Percentiles rank a stretch among this genome's conserved stretches.
Conservation (phyloP, 257 asterid species). For the Solanum pennellii region DNA sequence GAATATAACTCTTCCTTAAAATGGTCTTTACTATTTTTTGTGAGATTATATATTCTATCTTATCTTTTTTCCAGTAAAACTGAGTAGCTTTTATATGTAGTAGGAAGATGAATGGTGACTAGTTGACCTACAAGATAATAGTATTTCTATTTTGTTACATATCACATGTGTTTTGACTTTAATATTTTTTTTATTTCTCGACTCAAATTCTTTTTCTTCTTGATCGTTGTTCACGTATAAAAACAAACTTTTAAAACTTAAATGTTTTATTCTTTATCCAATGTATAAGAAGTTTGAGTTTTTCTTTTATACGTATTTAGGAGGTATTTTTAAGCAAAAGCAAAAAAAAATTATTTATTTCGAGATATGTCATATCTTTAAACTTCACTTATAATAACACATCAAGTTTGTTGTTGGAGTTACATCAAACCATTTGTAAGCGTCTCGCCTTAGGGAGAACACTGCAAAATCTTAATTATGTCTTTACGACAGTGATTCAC, state of each 20-base stretch:
- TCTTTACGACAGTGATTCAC: neutral
- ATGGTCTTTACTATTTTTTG: no score
- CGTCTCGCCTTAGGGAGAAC: neutral
- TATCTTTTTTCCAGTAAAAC: no score
- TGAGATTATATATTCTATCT: no score
- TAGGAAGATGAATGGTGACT: neutral
- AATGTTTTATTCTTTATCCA: neutral
- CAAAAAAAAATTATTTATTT: no score
- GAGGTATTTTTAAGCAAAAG: neutral
- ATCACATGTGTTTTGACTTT: neutral
- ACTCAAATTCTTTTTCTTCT: neutral
- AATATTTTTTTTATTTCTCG: neutral
- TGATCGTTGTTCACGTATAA: neutral
- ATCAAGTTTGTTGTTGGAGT: neutral
- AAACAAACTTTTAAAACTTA: neutral
- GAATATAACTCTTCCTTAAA: no score
- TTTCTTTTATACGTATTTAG: neutral
- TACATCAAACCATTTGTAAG: no score
- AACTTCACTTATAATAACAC: no score
- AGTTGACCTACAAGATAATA: neutral
- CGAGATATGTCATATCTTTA: neutral
- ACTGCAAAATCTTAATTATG: no score
- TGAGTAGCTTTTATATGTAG: no score
- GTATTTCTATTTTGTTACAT: neutral
- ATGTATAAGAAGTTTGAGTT: neutral